Percentiles rank a stretch among this genome's conserved stretches.
phyloP scores from a whole-genome alignment of 2,329 filamentous ascomycete species.

The Fusarium guadeloupense region DNA sequence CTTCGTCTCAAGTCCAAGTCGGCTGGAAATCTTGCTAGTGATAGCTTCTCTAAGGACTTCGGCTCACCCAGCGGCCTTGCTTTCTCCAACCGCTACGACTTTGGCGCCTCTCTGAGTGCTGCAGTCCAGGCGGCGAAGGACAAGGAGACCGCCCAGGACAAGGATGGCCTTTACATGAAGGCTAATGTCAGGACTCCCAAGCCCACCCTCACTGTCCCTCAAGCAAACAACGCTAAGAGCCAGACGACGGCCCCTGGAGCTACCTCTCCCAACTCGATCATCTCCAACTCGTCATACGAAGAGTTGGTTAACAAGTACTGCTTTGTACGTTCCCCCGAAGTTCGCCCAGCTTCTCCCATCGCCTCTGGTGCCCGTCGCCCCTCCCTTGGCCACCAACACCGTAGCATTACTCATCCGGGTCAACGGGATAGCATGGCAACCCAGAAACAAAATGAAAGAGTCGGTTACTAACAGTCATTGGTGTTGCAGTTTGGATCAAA shows the following conservation, averaged over 20 bases:
- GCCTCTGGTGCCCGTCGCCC: conserved; percentile 29
- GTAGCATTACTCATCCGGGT: conserved; percentile 15
- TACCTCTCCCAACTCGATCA: conserved; percentile 63
- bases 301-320: conserved; percentile 99
- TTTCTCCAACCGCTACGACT: conserved; percentile 95
- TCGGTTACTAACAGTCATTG: conserved; percentile 52
- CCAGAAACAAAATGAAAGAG: conserved; percentile 36
- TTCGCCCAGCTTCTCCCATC: conserved; percentile 42
- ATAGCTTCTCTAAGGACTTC: conserved; percentile 64
- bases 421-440: conserved; percentile 34
- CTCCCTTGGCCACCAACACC: conserved; percentile 31
- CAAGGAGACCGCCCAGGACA: conserved; percentile 66
- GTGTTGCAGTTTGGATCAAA: conserved; percentile 68
- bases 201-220: conserved; percentile 41
- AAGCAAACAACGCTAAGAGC: conserved; percentile 27
- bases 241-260: conserved; percentile 50
- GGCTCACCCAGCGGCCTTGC: conserved; percentile 71
- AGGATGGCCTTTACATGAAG: conserved; percentile 68
- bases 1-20: conserved; percentile 79
- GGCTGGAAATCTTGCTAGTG: conserved; percentile 67
- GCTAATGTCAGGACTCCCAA: conserved; percentile 49
- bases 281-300: conserved; percentile 91
- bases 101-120: conserved; percentile 87
- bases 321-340: conserved; percentile 84
- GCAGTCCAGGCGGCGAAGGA: conserved; percentile 80